Conservation (phyloP, 2,329 filamentous ascomycete genomes). For the Fusarium torulosum region DNA sequence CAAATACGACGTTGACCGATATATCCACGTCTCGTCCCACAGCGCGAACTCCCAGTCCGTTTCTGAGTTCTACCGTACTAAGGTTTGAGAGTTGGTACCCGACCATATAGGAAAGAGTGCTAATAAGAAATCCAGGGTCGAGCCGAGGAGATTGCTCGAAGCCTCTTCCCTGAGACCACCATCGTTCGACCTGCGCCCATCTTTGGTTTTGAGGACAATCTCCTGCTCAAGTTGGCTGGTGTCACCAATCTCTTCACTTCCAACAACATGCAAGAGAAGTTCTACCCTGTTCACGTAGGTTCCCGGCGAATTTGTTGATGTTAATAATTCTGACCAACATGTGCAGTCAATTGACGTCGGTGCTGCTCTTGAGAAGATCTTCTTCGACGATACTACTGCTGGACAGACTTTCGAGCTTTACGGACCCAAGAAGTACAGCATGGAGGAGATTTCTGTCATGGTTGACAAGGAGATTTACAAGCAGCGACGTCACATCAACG, state of each 20-base stretch:
- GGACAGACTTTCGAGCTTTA: slow-evolving; percentile 94
- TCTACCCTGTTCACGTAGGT: slow-evolving; percentile 88
- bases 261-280: slow-evolving; percentile 93
- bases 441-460: slow-evolving; percentile 85
- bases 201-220: slow-evolving; percentile 94
- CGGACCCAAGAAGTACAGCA: slow-evolving; percentile 92
- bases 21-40: slow-evolving; percentile 96
- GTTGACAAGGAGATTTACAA: slow-evolving; percentile 95
- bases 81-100: slow-evolving; percentile 64
- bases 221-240: slow-evolving; percentile 87
- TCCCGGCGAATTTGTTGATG: too few species aligned
- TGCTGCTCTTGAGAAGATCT: slow-evolving; percentile 87
- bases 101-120: background rate
- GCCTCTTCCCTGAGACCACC: slow-evolving; percentile 95
- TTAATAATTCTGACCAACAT: background rate
- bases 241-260: slow-evolving; percentile 86
- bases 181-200: slow-evolving; percentile 94
- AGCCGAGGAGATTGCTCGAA: slow-evolving; percentile 85
- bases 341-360: slow-evolving; percentile 89
- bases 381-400: slow-evolving; percentile 90
- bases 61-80: slow-evolving; percentile 92
- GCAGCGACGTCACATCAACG: slow-evolving; percentile 88
- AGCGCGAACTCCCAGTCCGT: slow-evolving; percentile 84
- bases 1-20: slow-evolving; percentile 98
- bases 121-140: slow-evolving; percentile 66